phyloP scores from a whole-genome alignment of 2,329 filamentous ascomycete species.

The Neofusicoccum parvum region DNA sequence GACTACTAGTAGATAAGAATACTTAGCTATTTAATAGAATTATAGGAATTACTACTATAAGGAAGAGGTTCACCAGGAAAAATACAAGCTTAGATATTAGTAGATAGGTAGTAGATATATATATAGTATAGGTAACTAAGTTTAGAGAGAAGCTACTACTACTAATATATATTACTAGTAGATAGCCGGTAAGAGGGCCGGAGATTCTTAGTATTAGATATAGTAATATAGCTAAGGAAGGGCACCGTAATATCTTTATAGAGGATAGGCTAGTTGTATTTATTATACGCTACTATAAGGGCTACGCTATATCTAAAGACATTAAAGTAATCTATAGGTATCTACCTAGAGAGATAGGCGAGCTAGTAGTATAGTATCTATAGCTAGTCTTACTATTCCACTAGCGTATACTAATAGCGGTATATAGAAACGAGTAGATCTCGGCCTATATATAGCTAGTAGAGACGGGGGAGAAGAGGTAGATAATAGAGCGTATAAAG shows the following conservation, averaged over 20 bases:
- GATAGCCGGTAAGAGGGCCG: slow-evolving; percentile 25
- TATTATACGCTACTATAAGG: slow-evolving; percentile 29
- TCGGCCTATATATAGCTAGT: too few species aligned
- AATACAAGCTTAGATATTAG: too few species aligned
- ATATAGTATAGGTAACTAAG: neutral
- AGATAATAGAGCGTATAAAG: too few species aligned
- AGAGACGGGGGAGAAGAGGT: too few species aligned
- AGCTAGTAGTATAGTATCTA: slow-evolving; percentile 28
- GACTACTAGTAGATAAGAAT: too few species aligned
- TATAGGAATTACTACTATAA: too few species aligned
- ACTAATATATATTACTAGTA: slow-evolving; percentile 27
- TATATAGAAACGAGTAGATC: too few species aligned
- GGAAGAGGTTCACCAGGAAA: too few species aligned
- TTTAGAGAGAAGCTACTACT: slow-evolving; percentile 27
- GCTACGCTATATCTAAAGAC: slow-evolving; percentile 24
- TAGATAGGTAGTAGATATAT: too few species aligned
- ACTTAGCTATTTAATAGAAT: too few species aligned
- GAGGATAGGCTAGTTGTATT: slow-evolving; percentile 28
- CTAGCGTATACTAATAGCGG: too few species aligned
- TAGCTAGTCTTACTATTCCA: slow-evolving; percentile 27
- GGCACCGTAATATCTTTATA: slow-evolving; percentile 26
- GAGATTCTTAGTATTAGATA: slow-evolving; percentile 28
- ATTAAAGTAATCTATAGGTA: slow-evolving; percentile 32
- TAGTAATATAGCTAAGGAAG: slow-evolving; percentile 24
- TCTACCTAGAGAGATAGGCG: slow-evolving; percentile 30